Conservation (phyloP, 345 rosid species). For the Angophora floribunda region DNA sequence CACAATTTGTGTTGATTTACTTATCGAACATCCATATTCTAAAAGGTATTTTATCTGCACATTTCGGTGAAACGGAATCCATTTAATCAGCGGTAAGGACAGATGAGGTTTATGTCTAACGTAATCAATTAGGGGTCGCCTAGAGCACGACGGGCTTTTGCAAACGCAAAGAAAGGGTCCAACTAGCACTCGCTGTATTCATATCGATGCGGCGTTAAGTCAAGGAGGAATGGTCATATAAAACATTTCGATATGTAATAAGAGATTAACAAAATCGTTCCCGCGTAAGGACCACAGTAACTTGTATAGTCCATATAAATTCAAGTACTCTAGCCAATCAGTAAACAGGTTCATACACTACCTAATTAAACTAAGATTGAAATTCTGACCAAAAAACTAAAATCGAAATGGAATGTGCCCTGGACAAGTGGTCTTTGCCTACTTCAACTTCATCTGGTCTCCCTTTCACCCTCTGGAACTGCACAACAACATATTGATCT, state of each 20-base stretch:
- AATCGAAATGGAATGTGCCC: neutral
- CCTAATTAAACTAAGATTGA: neutral
- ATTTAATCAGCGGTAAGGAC: too few relatives aligned
- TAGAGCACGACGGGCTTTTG: neutral
- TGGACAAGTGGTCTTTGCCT: neutral
- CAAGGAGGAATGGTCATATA: neutral
- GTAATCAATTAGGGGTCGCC: neutral
- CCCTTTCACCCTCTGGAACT: too few relatives aligned
- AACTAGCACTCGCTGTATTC: fast-evolving
- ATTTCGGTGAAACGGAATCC: too few relatives aligned
- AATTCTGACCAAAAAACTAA: too few relatives aligned
- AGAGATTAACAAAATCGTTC: too few relatives aligned
- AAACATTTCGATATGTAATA: neutral
- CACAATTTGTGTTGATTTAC: too few relatives aligned
- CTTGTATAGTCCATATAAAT: neutral
- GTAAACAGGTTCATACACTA: neutral
- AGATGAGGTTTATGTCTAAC: neutral
- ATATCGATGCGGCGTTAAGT: neutral
- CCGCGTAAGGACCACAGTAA: neutral
- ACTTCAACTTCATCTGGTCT: too few relatives aligned
- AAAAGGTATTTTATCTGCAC: too few relatives aligned
- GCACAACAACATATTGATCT: too few relatives aligned
- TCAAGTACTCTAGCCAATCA: neutral
- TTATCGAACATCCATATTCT: too few relatives aligned
- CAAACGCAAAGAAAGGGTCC: neutral